Conservation (phyloP, 176 grass and related monocot genomes). For the Thinopyrum elongatum region DNA sequence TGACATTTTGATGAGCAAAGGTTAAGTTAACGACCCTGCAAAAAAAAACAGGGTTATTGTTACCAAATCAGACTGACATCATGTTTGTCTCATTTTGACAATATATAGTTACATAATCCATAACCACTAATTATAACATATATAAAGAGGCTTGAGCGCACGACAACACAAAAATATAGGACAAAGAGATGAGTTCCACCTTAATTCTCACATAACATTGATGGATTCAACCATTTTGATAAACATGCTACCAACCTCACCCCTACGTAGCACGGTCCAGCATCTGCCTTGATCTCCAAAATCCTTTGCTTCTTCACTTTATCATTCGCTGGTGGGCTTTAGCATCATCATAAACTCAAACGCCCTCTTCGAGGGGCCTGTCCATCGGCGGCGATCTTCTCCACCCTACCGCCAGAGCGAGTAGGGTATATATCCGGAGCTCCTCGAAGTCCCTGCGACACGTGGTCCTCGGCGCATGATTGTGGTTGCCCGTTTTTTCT, state of each 20-base stretch:
- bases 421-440: slow-evolving; percentile 8
- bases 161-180: neutral
- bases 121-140: too few species aligned
- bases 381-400: neutral
- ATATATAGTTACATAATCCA: too few species aligned
- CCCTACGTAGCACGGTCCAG: neutral
- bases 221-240: neutral
- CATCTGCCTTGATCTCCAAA: neutral
- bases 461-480: neutral
- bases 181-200: neutral
- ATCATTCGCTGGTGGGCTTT: neutral
- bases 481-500: neutral
- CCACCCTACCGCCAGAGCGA: neutral
- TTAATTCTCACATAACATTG: neutral
- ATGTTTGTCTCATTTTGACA: too few species aligned
- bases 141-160: neutral
- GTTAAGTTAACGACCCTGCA: too few species aligned
- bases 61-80: too few species aligned
- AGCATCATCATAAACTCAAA: neutral
- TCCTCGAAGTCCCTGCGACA: neutral
- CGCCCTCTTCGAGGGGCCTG: neutral
- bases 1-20: too few species aligned
- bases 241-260: neutral
- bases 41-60: too few species aligned
- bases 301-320: neutral